phyloP scores from a whole-genome alignment of 495 filamentous ascomycete species.

The Saxophila tyrrhenica region DNA sequence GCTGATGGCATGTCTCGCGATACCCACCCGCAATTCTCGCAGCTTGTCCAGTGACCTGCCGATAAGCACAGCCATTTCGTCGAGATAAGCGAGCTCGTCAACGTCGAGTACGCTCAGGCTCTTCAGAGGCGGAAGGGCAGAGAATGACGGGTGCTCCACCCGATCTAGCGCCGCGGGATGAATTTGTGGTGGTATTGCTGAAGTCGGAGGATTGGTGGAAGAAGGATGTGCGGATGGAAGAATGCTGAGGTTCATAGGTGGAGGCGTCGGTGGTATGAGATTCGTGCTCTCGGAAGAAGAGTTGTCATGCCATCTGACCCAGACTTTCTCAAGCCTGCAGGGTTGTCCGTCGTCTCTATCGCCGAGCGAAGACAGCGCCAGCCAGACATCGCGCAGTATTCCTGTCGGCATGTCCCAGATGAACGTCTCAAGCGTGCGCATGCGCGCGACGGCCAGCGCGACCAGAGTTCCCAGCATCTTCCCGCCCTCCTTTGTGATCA shows the following conservation, averaged over 20 bases:
- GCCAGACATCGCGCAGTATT: constrained; percentile 75
- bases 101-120: constrained; percentile 79
- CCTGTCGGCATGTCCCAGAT: constrained; percentile 97
- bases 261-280: constrained; percentile 25
- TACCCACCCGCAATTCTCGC: constrained; percentile 67
- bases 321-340: constrained; percentile 64
- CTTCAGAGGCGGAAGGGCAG: constrained; percentile 67
- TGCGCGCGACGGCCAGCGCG: constrained; percentile 71
- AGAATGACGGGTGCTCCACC: constrained; percentile 80
- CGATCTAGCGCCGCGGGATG: constrained; percentile 29
- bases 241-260: constrained; percentile 15
- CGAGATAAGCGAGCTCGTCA: constrained; percentile 75
- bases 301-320: constrained; percentile 89
- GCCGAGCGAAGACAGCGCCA: constrained; percentile 65
- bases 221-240: constrained; percentile 19
- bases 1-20: constrained; percentile 48
- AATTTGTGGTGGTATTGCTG: constrained; percentile 24
- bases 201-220: constrained; percentile 8
- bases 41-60: constrained; percentile 57
- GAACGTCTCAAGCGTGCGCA: constrained; percentile 84
- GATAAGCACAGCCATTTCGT: constrained; percentile 78
- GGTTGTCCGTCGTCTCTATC: constrained; percentile 47
- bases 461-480: constrained; percentile 91
- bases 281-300: constrained; percentile 31
- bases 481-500: constrained; percentile 76